These are phyloP conservation scores for Blastomyces parvus DNA, from an alignment of 2,329 filamentous ascomycete species.

Conservation along the genomic window DNA sequence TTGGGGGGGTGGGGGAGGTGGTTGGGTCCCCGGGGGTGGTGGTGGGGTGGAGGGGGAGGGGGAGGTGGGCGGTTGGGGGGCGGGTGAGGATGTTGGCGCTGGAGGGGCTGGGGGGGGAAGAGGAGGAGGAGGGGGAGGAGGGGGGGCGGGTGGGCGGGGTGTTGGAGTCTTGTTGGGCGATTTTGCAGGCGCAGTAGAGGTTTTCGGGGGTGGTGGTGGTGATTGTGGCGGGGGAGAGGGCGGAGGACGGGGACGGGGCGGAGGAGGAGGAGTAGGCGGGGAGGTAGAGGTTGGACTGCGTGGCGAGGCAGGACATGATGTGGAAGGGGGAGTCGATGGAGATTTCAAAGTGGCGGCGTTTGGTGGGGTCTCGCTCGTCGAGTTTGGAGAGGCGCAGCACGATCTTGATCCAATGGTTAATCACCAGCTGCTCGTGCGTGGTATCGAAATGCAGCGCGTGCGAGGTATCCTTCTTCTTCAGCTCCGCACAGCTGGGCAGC, in stretches of 20 bases:
- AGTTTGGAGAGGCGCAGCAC: conserved; percentile 84
- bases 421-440: conserved; percentile 86
- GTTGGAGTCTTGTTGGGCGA: background rate
- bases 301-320: conserved; percentile 86
- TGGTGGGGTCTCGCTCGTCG: conserved; percentile 66
- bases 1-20: conserved; percentile 48
- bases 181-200: conserved; percentile 4
- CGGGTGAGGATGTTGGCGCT: too few species aligned
- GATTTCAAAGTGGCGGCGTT: conserved; percentile 85
- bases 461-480: conserved; percentile 60
- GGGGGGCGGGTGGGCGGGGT: too few species aligned
- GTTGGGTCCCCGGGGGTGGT: conserved; percentile 12
- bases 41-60: too few species aligned
- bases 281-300: conserved; percentile 75
- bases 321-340: conserved; percentile 94
- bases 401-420: conserved; percentile 97
- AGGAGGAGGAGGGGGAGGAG: too few species aligned
- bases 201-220: too few species aligned
- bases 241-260: conserved; percentile 29
- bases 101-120: conserved; percentile 29
- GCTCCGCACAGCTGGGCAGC: conserved; percentile 76
- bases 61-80: too few species aligned
- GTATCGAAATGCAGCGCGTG: conserved; percentile 72
- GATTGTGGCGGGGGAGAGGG: too few species aligned
- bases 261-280: conserved; percentile 61